A percentile compares a stretch with the other conserved stretches of the same genome.
Conservation (phyloP, 768 basidiomycete genomes). For the Exsudoporus frostii region DNA sequence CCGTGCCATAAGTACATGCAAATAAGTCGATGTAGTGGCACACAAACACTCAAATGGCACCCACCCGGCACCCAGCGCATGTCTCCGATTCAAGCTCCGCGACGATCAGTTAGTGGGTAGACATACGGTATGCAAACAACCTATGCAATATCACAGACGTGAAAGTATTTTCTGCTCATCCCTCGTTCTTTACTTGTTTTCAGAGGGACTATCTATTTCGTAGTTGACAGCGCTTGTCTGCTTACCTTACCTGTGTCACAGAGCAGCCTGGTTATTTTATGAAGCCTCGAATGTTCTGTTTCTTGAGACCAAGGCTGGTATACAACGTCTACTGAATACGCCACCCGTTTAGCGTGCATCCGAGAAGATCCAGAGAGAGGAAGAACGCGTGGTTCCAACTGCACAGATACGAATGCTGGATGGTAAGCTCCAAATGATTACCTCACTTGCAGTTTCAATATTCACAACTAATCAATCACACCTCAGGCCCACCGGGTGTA, state of each 20-base stretch:
- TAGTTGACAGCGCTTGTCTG: neutral
- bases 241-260: neutral
- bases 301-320: neutral
- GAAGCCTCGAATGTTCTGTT: neutral
- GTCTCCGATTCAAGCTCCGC: too few species aligned
- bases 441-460: neutral
- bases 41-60: conserved; percentile 11
- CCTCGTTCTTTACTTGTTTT: neutral
- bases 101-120: too few species aligned
- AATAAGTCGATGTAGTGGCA: too few species aligned
- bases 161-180: too few species aligned
- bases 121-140: too few species aligned
- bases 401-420: neutral
- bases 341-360: conserved; percentile 1
- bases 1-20: neutral
- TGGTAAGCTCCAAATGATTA: neutral
- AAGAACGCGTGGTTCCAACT: conserved; percentile 1
- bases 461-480: neutral
- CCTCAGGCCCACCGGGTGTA: neutral
- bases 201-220: too few species aligned
- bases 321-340: neutral
- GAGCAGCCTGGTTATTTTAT: neutral
- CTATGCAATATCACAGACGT: too few species aligned
- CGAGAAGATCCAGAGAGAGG: conserved; percentile 2
- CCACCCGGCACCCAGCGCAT: neutral